These are phyloP conservation scores for Craspedostauros australis DNA, from an alignment of 108 stramenopile genomes.

Conservation along the genomic window DNA sequence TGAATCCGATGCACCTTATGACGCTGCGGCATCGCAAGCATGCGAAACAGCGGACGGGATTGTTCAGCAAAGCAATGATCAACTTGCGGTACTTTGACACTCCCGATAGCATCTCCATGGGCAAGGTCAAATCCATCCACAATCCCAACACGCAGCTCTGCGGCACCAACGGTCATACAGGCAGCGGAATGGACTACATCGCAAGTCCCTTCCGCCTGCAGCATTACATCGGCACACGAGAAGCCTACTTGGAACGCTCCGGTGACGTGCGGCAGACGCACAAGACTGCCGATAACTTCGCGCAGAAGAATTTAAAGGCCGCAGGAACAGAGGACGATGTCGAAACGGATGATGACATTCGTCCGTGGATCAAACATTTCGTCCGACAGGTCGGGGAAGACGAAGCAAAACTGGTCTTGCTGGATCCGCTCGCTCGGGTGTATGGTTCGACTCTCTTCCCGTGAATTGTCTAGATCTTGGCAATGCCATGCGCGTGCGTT, in stretches of 20 bases:
- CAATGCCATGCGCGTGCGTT: too few relatives aligned
- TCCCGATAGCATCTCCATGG: background rate
- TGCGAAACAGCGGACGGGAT: slow-evolving; percentile 1
- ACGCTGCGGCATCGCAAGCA: slow-evolving; percentile 8
- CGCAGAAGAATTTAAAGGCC: too few relatives aligned
- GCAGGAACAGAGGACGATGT: too few relatives aligned
- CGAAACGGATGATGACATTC: slow-evolving; percentile 8
- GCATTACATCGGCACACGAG: slow-evolving; percentile 10
- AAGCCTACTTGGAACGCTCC: slow-evolving; percentile 7
- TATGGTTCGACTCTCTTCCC: too few relatives aligned
- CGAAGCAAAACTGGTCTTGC: too few relatives aligned
- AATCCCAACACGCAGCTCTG: slow-evolving; percentile 5
- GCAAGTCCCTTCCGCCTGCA: slow-evolving; percentile 8
- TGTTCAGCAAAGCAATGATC: slow-evolving; percentile 12
- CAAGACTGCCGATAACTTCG: too few relatives aligned
- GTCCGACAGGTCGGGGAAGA: slow-evolving; percentile 10
- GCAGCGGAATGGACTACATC: slow-evolving; percentile 10
- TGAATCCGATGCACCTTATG: background rate
- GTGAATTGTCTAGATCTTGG: too few relatives aligned
- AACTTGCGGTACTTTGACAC: background rate
- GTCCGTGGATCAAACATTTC: slow-evolving; percentile 17
- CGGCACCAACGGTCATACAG: background rate
- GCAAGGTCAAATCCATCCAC: slow-evolving; percentile 12
- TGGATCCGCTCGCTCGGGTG: too few relatives aligned
- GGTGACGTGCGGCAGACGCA: background rate